Conservation (phyloP, 208 protist genomes). For the Leishmania tropica region DNA sequence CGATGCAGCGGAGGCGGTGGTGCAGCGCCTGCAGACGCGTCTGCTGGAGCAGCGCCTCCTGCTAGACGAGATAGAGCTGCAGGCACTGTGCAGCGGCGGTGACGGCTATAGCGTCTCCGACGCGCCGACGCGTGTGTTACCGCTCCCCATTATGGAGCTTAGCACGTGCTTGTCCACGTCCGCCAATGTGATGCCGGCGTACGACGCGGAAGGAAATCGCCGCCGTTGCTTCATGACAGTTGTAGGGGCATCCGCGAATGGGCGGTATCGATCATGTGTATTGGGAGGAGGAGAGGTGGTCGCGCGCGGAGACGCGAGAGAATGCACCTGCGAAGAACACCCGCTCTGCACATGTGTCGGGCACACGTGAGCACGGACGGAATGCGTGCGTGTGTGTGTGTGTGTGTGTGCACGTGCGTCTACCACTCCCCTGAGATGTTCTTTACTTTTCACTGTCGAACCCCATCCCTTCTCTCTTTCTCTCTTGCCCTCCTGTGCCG, state of each 20-base stretch:
- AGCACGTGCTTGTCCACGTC: conserved; percentile 34
- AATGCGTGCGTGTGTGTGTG: too few relatives aligned
- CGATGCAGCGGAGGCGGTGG: conserved; percentile 23
- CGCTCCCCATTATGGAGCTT: conserved; percentile 33
- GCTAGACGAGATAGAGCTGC: conserved; percentile 7
- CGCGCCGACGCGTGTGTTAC: conserved; percentile 6
- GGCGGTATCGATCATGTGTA: neutral
- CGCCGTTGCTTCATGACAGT: conserved; percentile 8
- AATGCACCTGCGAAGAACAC: neutral
- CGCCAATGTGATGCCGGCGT: conserved; percentile 22
- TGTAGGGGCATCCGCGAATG: neutral
- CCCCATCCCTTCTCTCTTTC: neutral
- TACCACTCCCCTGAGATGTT: neutral
- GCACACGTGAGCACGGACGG: neutral
- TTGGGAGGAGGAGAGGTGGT: neutral
- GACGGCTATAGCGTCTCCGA: neutral
- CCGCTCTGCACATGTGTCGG: neutral
- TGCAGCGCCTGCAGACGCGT: conserved; percentile 25
- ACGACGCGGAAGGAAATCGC: conserved; percentile 13
- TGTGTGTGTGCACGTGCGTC: neutral
- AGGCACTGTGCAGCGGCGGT: conserved; percentile 1
- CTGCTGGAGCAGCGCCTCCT: conserved; percentile 23
- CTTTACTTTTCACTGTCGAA: neutral
- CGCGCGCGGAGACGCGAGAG: neutral
- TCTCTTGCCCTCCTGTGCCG: neutral